Evolutionary conservation across 169 alveolate species (phyloP).

Genomic region (Plasmodium malariae): DNA sequence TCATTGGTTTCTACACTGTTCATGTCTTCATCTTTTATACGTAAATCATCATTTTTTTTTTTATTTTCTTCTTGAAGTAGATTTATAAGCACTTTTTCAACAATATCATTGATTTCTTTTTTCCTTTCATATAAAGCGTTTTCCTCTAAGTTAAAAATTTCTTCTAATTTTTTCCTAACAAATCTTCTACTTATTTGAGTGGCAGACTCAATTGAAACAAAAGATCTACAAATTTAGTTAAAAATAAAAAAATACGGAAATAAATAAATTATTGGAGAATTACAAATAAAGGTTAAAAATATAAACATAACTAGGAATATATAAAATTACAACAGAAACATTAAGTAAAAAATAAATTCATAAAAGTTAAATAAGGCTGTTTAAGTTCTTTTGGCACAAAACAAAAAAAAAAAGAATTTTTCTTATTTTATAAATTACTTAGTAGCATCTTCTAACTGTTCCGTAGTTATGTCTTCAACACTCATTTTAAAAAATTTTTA

Average conservation of each 20-base stretch:
- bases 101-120: conserved; percentile 74
- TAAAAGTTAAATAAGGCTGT: neutral
- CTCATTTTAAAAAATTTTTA: conserved; percentile 38
- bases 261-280: neutral
- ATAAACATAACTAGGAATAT: neutral
- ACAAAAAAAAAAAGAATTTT: conserved; percentile 18
- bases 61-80: conserved; percentile 66
- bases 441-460: conserved; percentile 65
- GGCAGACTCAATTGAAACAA: conserved; percentile 73
- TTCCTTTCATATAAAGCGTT: conserved; percentile 63
- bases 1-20: conserved; percentile 33
- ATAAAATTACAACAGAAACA: neutral
- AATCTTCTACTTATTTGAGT: conserved; percentile 66
- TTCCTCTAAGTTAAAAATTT: conserved; percentile 71
- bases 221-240: conserved; percentile 38
- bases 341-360: neutral
- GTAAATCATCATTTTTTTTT: conserved; percentile 23
- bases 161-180: conserved; percentile 70
- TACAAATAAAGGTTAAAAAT: neutral
- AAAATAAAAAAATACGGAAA: neutral
- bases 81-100: conserved; percentile 45
- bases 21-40: neutral
- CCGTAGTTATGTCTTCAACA: conserved; percentile 66
- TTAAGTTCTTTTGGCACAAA: neutral
- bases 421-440: conserved; percentile 53